Evolutionary conservation across 768 basidiomycete genomes (phyloP).

Genomic region (Kwoniella bestiolae): DNA sequence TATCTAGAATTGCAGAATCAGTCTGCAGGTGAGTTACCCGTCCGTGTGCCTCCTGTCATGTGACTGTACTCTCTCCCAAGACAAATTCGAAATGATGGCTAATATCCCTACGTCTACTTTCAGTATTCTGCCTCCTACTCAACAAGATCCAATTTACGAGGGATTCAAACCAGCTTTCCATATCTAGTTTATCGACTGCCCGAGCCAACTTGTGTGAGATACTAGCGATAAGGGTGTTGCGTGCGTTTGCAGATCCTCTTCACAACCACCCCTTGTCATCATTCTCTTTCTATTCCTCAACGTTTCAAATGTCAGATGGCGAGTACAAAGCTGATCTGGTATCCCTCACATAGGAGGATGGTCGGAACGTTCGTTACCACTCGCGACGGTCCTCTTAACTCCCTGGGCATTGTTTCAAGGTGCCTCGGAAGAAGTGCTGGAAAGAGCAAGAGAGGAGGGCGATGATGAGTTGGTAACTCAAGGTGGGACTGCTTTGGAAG

Average conservation of each 20-base stretch:
- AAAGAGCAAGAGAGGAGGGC: conserved; percentile 50
- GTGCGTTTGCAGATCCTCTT: too few species aligned
- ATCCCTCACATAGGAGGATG: conserved; percentile 45
- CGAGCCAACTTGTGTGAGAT: conserved; percentile 87
- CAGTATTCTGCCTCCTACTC: conserved; percentile 84
- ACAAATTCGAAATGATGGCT: too few species aligned
- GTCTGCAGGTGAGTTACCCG: conserved; percentile 64
- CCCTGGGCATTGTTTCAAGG: conserved; percentile 57
- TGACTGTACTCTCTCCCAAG: too few species aligned
- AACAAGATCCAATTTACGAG: conserved; percentile 84
- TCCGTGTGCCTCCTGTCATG: too few species aligned
- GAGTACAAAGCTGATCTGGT: background rate
- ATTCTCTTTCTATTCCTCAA: background rate
- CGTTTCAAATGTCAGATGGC: background rate
- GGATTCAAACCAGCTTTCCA: conserved; percentile 71
- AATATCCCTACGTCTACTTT: too few species aligned
- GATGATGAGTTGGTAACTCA: conserved; percentile 57
- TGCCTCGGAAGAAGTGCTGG: conserved; percentile 51
- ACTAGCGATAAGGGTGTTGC: conserved; percentile 77
- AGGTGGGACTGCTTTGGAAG: conserved; percentile 88
- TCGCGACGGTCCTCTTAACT: conserved; percentile 54
- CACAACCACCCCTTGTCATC: background rate
- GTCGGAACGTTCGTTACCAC: conserved; percentile 55
- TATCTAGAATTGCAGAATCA: conserved; percentile 80
- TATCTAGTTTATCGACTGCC: conserved; percentile 69